These are phyloP conservation scores for Fraxinus pennsylvanica DNA, from an alignment of 257 asterid species.

Conservation along the genomic window DNA sequence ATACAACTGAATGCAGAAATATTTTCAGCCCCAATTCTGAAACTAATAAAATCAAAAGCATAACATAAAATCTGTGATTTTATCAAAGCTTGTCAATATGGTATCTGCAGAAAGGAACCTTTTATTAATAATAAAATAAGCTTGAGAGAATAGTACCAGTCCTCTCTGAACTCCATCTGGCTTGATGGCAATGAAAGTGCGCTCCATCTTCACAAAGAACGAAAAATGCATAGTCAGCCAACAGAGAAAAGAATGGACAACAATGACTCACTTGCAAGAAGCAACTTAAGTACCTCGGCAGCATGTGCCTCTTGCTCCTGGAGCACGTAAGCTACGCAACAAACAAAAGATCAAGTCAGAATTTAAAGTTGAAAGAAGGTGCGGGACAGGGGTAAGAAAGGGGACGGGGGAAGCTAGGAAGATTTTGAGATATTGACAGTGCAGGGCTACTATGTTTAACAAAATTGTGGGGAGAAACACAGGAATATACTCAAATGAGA, in stretches of 20 bases:
- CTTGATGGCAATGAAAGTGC: slow-evolving; percentile 94
- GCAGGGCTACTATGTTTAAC: neutral
- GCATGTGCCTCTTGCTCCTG: slow-evolving; percentile 90
- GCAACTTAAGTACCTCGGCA: slow-evolving; percentile 60
- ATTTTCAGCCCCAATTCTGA: too few species aligned
- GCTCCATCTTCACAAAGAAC: slow-evolving; percentile 61
- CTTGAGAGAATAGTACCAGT: slow-evolving; percentile 55
- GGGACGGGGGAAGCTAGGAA: neutral
- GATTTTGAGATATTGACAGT: neutral
- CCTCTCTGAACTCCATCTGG: slow-evolving; percentile 99
- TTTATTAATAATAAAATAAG: slow-evolving; percentile 1
- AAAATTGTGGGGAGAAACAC: slow-evolving; percentile 24
- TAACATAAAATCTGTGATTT: neutral
- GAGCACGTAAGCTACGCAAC: slow-evolving; percentile 70
- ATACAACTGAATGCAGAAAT: neutral
- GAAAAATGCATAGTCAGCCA: slow-evolving; percentile 28
- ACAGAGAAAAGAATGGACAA: slow-evolving; percentile 2
- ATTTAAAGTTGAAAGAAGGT: slow-evolving; percentile 1
- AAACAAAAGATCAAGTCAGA: slow-evolving; percentile 25
- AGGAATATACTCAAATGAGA: slow-evolving; percentile 14
- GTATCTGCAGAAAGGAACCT: slow-evolving; percentile 20
- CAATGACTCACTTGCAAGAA: slow-evolving; percentile 10
- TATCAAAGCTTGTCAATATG: slow-evolving; percentile 1
- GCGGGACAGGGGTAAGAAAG: too few species aligned
- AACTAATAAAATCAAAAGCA: too few species aligned